Conservation (phyloP, 108 stramenopile species). For the Cyclotella kingstonii region DNA sequence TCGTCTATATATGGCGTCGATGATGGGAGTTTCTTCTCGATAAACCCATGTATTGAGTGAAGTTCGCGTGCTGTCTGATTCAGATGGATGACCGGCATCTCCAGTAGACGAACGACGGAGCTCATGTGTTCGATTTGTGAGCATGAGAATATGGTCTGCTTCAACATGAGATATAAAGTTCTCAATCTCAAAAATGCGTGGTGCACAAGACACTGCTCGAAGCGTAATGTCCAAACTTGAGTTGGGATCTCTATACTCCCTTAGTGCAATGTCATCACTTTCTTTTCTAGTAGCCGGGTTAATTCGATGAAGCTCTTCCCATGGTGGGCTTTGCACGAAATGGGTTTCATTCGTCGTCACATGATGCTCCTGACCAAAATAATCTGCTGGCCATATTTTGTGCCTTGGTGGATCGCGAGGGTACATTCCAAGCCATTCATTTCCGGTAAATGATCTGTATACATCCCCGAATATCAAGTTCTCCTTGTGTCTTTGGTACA, state of each 20-base stretch:
- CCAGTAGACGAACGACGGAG: constrained; percentile 53
- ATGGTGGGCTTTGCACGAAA: constrained; percentile 50
- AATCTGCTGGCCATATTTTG: constrained; percentile 69
- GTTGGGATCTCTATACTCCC: constrained; percentile 59
- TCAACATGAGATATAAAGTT: constrained; percentile 79
- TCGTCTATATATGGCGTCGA: constrained; percentile 86
- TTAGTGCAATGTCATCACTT: constrained; percentile 41
- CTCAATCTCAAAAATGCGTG: constrained; percentile 81
- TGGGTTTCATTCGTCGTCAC: constrained; percentile 73
- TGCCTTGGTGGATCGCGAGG: constrained; percentile 53
- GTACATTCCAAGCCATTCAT: constrained; percentile 34
- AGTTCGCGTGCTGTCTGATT: constrained; percentile 55
- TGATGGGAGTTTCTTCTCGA: constrained; percentile 56
- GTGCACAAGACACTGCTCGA: constrained; percentile 61
- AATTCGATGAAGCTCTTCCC: constrained; percentile 38
- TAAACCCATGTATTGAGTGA: constrained; percentile 83
- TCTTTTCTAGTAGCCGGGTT: constrained; percentile 12
- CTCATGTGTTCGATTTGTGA: constrained; percentile 46
- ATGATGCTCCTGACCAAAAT: constrained; percentile 83
- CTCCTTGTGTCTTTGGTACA: constrained; percentile 37
- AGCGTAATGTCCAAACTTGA: constrained; percentile 71
- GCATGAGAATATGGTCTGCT: constrained; percentile 78
- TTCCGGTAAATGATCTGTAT: constrained; percentile 54
- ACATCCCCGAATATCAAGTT: constrained; percentile 54
- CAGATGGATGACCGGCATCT: constrained; percentile 10